Percentiles rank a stretch among this genome's conserved stretches.
Conservation (phyloP, 345 rosid species). For the Populus nigra region DNA sequence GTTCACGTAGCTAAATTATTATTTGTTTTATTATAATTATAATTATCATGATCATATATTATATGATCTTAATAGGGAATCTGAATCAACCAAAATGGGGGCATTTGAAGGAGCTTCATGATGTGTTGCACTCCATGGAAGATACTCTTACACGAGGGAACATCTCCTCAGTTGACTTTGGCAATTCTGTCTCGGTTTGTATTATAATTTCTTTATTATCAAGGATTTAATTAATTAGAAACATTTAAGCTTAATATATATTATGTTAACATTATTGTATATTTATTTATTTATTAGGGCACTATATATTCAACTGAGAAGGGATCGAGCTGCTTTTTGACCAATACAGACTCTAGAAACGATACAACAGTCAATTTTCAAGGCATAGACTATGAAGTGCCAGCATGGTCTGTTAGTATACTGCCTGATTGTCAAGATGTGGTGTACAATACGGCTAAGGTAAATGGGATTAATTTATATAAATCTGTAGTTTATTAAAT, state of each 20-base stretch:
- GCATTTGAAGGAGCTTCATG: constrained; percentile 68
- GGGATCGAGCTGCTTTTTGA: constrained; percentile 54
- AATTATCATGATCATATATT: background rate
- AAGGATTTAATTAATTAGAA: background rate
- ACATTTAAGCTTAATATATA: background rate
- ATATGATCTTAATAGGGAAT: constrained; percentile 32
- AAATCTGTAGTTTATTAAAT: background rate
- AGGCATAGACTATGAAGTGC: constrained; percentile 43
- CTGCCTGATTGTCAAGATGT: constrained; percentile 62
- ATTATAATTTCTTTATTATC: background rate
- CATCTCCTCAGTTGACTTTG: constrained; percentile 30
- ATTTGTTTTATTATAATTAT: background rate
- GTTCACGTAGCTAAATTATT: background rate
- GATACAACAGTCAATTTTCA: constrained; percentile 48
- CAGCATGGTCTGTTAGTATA: constrained; percentile 72
- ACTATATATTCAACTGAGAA: constrained; percentile 40
- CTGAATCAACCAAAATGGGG: constrained; percentile 80
- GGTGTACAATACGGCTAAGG: constrained; percentile 66
- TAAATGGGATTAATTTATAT: background rate
- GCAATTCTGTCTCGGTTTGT: constrained; percentile 24
- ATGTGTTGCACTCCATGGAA: constrained; percentile 50
- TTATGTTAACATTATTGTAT: no score
- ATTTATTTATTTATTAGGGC: constrained; percentile 26
- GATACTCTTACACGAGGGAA: constrained; percentile 52
- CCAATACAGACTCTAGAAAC: constrained; percentile 37